Conservation (phyloP, 352 stramenopile genomes). For the Peronosclerospora sorghi region DNA sequence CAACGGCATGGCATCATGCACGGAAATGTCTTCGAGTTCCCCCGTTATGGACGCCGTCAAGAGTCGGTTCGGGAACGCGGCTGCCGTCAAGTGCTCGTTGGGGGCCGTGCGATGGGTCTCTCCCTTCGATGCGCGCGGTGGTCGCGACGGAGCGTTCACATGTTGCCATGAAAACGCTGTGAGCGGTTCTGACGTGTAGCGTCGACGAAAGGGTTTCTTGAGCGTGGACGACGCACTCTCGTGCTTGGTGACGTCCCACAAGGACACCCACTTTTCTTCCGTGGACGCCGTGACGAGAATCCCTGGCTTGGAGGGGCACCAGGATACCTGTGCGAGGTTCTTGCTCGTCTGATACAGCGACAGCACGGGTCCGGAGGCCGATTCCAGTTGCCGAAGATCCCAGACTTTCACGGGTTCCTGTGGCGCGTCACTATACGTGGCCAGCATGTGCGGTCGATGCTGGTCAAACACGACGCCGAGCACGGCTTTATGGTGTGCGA, state of each 20-base stretch:
- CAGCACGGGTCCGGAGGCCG: constrained; percentile 46
- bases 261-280: constrained; percentile 73
- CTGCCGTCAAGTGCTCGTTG: constrained; percentile 29
- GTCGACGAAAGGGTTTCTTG: constrained; percentile 64
- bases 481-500: constrained; percentile 78
- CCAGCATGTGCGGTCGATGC: constrained; percentile 69
- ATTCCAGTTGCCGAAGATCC: constrained; percentile 78
- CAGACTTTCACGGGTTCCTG: constrained; percentile 81
- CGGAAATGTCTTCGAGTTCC: constrained; percentile 78
- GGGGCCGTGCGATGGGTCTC: constrained; percentile 16
- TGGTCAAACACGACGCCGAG: constrained; percentile 73
- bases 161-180: constrained; percentile 78
- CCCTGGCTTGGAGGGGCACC: constrained; percentile 71
- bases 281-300: constrained; percentile 68
- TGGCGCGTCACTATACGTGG: constrained; percentile 72
- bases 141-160: constrained; percentile 17
- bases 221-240: constrained; percentile 33
- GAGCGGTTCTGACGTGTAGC: constrained; percentile 68
- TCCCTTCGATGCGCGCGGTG: constrained; percentile 10
- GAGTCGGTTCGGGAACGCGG: constrained; percentile 72
- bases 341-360: constrained; percentile 66
- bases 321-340: constrained; percentile 64
- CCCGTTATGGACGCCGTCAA: constrained; percentile 58
- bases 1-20: constrained; percentile 81
- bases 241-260: constrained; percentile 73